Evolutionary conservation across 352 stramenopile species (phyloP), one percentile per base, ranked within the genome.

Genomic region (Thraustochytrium sp.): DNA sequence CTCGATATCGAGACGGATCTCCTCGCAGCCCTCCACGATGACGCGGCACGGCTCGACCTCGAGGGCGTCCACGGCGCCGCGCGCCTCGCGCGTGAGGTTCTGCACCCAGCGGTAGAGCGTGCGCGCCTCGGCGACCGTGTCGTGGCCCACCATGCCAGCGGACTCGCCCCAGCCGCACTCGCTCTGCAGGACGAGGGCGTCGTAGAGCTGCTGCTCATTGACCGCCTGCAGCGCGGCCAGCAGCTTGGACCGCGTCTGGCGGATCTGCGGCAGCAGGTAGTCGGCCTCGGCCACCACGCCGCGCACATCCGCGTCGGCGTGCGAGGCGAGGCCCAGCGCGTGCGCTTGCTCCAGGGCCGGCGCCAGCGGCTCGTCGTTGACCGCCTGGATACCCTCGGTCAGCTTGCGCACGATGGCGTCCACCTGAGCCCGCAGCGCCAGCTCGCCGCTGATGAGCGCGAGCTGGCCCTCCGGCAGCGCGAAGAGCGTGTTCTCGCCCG

Each of bases 11-110:
- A 80, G 38, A 8, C 68, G 34, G 76, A 80, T 80, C 29, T 80
- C 68, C 53, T 80, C 68, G 53, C 68, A 80, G 5, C 68, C 68
- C 16, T 61, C 13, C 13, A 80, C 68, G 34, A 80, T 80, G 5
- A 51, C 46, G 18, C 44, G 44, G 4, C 8, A 46, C 4, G 68
- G 68, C 44, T 80, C 68, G 4, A 80, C 48, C 31, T 80, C 68
- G 26, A 80, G 38, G 13, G 68, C 68, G 4, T 61, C 44, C 8
- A 80, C 68, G 29, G 68, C 68, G 9, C 76, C 31, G 23, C 68
- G 68, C 26, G 68, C 68, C 31, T 80, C 68, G 29, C 68, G 68
- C 21, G 68, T 80, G n/a, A 80, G 51, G 31, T 80, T 80, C 42
- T 80, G 68, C 8, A 80, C 68, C 48, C 34, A 72, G 34, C 31